These are phyloP conservation scores for Gomphus sp. DNA, from an alignment of 1,284 basidiomycete genomes.

Conservation along the genomic window DNA sequence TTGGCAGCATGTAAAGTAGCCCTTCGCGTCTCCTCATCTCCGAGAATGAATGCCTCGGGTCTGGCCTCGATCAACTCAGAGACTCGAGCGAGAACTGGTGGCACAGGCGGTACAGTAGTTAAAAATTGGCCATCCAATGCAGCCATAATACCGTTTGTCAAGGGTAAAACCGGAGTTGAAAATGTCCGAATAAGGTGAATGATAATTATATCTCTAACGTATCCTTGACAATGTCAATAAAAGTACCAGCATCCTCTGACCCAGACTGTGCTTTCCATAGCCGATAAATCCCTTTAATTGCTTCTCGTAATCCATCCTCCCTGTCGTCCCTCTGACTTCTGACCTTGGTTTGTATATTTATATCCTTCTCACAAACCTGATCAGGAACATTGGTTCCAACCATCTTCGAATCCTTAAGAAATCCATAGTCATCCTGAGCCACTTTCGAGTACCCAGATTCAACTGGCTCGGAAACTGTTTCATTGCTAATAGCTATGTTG, in stretches of 20 bases:
- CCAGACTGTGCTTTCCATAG: slow-evolving; percentile 4
- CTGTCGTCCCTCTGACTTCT: neutral
- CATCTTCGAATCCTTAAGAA: neutral
- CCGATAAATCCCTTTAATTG: neutral
- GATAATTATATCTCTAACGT: neutral
- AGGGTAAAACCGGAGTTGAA: neutral
- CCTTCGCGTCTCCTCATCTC: slow-evolving; percentile 45
- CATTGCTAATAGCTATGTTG: neutral
- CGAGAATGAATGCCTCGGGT: slow-evolving; percentile 45
- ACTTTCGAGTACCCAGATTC: neutral
- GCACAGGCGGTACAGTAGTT: neutral
- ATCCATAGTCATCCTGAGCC: neutral
- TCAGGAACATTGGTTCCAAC: neutral
- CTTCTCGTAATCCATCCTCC: slow-evolving; percentile 2
- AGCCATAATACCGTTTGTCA: neutral
- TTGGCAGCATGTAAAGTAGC: slow-evolving; percentile 65
- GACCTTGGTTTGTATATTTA: neutral
- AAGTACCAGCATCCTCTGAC: neutral
- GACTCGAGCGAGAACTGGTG: slow-evolving; percentile 19
- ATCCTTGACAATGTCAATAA: slow-evolving; percentile 6
- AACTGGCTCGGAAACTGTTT: neutral
- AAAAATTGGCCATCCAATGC: neutral
- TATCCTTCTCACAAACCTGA: neutral
- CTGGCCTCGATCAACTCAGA: slow-evolving; percentile 44
- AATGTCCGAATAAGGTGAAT: slow-evolving; percentile 2